Percentiles rank a stretch among this genome's conserved stretches.
Conservation (phyloP, 768 basidiomycete species). For the Phlegmacium glaucopus region DNA sequence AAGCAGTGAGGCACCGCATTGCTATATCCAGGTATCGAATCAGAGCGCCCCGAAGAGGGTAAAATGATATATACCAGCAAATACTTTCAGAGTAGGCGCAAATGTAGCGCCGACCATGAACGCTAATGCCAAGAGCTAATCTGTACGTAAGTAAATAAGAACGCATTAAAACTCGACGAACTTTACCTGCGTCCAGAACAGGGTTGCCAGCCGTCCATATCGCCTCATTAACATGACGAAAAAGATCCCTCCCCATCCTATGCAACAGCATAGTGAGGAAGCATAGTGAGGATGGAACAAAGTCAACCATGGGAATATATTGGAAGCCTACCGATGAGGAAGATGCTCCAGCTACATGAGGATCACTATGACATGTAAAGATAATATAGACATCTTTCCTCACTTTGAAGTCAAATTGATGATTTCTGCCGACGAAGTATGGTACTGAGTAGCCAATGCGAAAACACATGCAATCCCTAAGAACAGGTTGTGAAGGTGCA, state of each 20-base stretch:
- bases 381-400: slow-evolving; percentile 6
- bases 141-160: too few species aligned
- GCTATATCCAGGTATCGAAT: slow-evolving; percentile 23
- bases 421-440: slow-evolving; percentile 53
- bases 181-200: slow-evolving; percentile 69
- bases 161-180: background rate
- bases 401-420: slow-evolving; percentile 62
- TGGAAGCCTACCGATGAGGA: slow-evolving; percentile 44
- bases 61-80: slow-evolving; percentile 38
- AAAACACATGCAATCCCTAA: slow-evolving; percentile 62
- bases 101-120: slow-evolving; percentile 48
- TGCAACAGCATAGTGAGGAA: too few species aligned
- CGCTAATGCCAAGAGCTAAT: slow-evolving; percentile 50
- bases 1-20: slow-evolving; percentile 57
- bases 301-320: slow-evolving; percentile 1
- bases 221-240: slow-evolving; percentile 65
- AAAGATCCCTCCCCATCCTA: slow-evolving; percentile 63
- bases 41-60: background rate
- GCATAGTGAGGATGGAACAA: too few species aligned
- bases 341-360: slow-evolving; percentile 56
- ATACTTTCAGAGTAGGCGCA: slow-evolving; percentile 52
- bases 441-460: slow-evolving; percentile 49
- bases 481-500: too few species aligned
- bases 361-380: slow-evolving; percentile 6
- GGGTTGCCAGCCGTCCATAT: slow-evolving; percentile 58